Evolutionary conservation across 106 monocot species (phyloP).

Genomic region (Acorus calamus): DNA sequence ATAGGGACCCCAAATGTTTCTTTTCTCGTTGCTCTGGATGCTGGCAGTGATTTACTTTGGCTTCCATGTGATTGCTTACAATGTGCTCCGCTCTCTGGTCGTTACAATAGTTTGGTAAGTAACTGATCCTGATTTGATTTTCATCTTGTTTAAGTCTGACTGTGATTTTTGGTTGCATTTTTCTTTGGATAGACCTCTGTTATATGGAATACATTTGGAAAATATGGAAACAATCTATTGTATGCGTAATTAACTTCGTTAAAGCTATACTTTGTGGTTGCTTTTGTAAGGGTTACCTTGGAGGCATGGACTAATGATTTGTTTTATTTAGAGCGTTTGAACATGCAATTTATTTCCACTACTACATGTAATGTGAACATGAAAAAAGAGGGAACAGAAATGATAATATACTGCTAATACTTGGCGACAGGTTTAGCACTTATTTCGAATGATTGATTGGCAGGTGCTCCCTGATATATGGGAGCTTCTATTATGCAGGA

Average conservation of each 20-base stretch:
- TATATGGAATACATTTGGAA: too few relatives aligned
- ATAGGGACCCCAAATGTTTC: constrained; percentile 95
- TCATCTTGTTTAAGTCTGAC: too few relatives aligned
- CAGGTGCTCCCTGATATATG: constrained; percentile 78
- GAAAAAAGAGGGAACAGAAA: constrained; percentile 1
- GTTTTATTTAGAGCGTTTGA: too few relatives aligned
- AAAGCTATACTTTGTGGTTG: too few relatives aligned
- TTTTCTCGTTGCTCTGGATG: constrained; percentile 87
- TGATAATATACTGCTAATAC: constrained; percentile 18
- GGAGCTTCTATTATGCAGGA: constrained; percentile 99
- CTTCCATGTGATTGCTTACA: constrained; percentile 93
- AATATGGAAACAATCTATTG: too few relatives aligned
- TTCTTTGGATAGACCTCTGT: too few relatives aligned
- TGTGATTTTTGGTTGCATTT: too few relatives aligned
- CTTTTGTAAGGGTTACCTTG: too few relatives aligned
- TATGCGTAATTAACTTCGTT: too few relatives aligned
- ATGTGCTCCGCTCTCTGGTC: constrained; percentile 67
- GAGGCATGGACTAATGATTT: too few relatives aligned
- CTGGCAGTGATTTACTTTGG: constrained; percentile 91
- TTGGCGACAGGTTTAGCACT: constrained; percentile 56
- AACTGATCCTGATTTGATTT: not conserved
- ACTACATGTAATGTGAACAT: too few relatives aligned
- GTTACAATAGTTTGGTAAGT: constrained; percentile 58
- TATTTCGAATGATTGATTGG: constrained; percentile 88
- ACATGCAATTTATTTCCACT: too few relatives aligned